Conservation (phyloP, 106 monocot species). For the Cymbidium sinense region DNA sequence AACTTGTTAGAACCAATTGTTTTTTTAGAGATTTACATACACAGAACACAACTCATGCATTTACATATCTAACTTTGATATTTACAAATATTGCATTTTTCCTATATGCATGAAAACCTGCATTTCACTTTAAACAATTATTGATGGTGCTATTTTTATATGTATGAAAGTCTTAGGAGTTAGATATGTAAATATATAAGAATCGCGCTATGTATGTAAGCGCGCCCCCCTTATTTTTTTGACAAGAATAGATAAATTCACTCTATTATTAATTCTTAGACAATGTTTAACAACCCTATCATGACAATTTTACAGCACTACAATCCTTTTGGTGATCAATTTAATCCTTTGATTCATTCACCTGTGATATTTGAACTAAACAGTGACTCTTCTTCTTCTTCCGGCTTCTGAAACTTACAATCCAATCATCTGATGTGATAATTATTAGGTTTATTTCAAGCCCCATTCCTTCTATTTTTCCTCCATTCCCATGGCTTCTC, state of each 20-base stretch:
- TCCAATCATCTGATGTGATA: not conserved
- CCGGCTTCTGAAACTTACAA: too few species aligned
- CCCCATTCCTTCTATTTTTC: slow-evolving; percentile 45
- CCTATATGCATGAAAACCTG: too few species aligned
- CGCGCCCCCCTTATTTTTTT: not conserved
- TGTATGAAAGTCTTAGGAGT: too few species aligned
- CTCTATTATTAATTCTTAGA: not conserved
- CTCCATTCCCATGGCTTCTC: slow-evolving; percentile 98
- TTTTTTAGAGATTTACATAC: too few species aligned
- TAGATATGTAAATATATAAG: too few species aligned
- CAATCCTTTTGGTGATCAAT: not conserved
- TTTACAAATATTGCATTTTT: too few species aligned
- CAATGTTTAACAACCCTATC: not conserved
- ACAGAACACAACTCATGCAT: too few species aligned
- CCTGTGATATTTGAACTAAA: not conserved
- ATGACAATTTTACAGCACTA: not conserved
- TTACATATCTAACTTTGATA: too few species aligned
- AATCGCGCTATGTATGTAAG: too few species aligned
- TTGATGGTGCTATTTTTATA: too few species aligned
- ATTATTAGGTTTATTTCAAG: not conserved
- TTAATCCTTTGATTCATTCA: not conserved
- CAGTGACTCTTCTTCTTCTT: not conserved
- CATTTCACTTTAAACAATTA: too few species aligned
- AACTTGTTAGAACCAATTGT: not conserved
- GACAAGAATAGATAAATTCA: not conserved